Percentiles rank a stretch among this genome's conserved stretches.
These are phyloP conservation scores for Cicer pinnatifidum DNA, from an alignment of 306 rosid genomes.

Conservation along the genomic window DNA sequence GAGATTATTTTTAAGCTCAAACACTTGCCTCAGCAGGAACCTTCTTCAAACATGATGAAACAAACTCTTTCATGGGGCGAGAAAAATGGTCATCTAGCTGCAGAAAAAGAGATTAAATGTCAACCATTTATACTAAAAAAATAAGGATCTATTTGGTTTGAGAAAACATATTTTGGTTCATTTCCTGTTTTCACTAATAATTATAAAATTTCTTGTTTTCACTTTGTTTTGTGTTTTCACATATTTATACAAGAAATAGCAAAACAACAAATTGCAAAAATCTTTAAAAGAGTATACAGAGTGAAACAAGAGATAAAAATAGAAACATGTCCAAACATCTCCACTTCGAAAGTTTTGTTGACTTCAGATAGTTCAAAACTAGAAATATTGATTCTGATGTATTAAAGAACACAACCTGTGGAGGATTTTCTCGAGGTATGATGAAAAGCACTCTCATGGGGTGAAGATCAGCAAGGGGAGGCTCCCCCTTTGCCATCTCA, in stretches of 20 bases:
- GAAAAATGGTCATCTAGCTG: slow-evolving; percentile 99
- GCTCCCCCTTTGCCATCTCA: slow-evolving; percentile 99
- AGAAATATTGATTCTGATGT: slow-evolving; percentile 26
- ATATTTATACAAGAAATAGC: background rate
- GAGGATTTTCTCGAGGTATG: slow-evolving; percentile 98
- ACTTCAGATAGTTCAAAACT: slow-evolving; percentile 26
- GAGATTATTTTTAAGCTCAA: slow-evolving; percentile 14
- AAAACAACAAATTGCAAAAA: background rate
- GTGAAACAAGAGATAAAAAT: background rate
- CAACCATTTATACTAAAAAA: slow-evolving; percentile 32
- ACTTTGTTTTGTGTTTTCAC: background rate
- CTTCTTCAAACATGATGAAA: slow-evolving; percentile 88
- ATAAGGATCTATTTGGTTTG: background rate
- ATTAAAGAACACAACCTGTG: slow-evolving; percentile 67
- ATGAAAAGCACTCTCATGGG: slow-evolving; percentile 99
- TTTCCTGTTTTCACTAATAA: slow-evolving; percentile 4
- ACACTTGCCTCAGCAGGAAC: slow-evolving; percentile 88
- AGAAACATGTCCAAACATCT: slow-evolving; percentile 4
- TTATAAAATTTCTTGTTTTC: background rate
- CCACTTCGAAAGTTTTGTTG: slow-evolving; percentile 31
- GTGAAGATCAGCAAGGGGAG: slow-evolving; percentile 98
- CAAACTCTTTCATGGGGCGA: slow-evolving; percentile 94
- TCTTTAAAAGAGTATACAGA: background rate
- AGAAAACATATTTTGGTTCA: background rate
- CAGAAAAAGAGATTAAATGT: slow-evolving; percentile 48